These are phyloP conservation scores for Plasmodium coatneyi DNA, from an alignment of 169 alveolate species.

Conservation along the genomic window DNA sequence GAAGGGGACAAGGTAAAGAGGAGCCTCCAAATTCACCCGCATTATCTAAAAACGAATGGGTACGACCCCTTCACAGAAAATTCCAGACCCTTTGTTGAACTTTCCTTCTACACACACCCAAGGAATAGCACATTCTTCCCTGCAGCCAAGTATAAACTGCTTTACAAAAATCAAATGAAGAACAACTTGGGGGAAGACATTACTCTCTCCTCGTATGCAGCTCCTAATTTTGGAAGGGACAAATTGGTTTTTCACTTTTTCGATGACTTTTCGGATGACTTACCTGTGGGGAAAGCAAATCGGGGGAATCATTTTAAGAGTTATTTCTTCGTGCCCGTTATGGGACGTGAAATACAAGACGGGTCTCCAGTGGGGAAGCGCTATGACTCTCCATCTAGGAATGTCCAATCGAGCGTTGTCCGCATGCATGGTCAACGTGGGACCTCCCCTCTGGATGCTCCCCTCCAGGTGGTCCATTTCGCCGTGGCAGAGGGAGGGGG, in stretches of 20 bases:
- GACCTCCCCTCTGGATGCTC: neutral
- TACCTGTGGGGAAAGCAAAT: neutral
- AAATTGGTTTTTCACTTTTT: constrained; percentile 9
- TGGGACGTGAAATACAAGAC: neutral
- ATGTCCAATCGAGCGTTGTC: neutral
- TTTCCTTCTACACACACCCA: constrained; percentile 60
- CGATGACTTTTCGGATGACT: constrained; percentile 19
- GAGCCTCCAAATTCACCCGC: neutral
- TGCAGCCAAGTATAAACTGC: constrained; percentile 2
- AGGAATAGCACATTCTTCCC: constrained; percentile 22
- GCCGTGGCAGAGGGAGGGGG: constrained; percentile 83
- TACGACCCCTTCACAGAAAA: neutral
- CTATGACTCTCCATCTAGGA: neutral
- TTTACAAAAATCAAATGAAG: constrained; percentile 15
- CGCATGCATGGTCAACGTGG: neutral
- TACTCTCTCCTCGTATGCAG: constrained; percentile 25
- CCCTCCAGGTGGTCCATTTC: constrained; percentile 13
- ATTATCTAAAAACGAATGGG: neutral
- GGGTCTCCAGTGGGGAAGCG: neutral
- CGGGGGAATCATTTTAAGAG: neutral
- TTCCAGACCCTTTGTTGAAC: constrained; percentile 17
- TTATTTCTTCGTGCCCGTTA: neutral
- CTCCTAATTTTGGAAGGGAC: constrained; percentile 39
- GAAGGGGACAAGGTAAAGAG: constrained; percentile 14
- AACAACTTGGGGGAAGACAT: constrained; percentile 5